Conservation (phyloP, 2,329 filamentous ascomycete species). For the Aspergillus luchuensis region DNA sequence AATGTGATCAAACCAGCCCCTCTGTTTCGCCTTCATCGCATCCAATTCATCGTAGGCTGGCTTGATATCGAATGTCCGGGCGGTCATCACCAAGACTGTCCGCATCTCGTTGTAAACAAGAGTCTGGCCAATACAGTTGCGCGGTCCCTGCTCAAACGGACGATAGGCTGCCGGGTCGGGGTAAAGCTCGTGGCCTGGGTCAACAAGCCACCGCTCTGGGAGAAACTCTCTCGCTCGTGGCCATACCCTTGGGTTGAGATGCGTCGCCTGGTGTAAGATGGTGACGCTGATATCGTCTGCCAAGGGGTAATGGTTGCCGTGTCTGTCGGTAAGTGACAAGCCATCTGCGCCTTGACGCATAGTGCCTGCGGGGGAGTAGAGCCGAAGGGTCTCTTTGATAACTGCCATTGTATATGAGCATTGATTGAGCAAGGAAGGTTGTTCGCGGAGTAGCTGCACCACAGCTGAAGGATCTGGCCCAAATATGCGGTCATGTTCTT, state of each 20-base stretch:
- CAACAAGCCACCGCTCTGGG: conserved; percentile 40
- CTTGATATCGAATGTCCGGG: conserved; percentile 28
- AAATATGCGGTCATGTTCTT: conserved; percentile 58
- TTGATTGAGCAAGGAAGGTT: conserved; percentile 52
- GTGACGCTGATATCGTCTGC: conserved; percentile 11
- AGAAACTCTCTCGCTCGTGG: conserved; percentile 30
- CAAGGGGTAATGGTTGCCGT: conserved; percentile 19
- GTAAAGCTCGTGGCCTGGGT: conserved; percentile 26
- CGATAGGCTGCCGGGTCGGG: conserved; percentile 47
- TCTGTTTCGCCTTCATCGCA: conserved; percentile 48
- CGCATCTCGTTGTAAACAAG: conserved; percentile 49
- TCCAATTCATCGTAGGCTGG: conserved; percentile 16
- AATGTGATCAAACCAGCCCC: not conserved
- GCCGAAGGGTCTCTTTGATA: conserved; percentile 57
- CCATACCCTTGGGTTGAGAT: conserved; percentile 22
- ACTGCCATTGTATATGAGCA: conserved; percentile 57
- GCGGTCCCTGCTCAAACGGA: conserved; percentile 52
- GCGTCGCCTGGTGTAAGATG: conserved; percentile 21
- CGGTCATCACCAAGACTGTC: conserved; percentile 28
- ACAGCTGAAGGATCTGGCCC: conserved; percentile 44
- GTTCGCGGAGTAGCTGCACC: conserved; percentile 41
- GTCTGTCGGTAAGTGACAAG: conserved; percentile 8
- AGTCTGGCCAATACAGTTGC: conserved; percentile 54
- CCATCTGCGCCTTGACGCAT: conserved; percentile 19
- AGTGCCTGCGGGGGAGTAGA: conserved; percentile 49